Percentiles rank a stretch among this genome's conserved stretches.
phyloP scores from a whole-genome alignment of 768 basidiomycete species.

The Mycena vulgaris region DNA sequence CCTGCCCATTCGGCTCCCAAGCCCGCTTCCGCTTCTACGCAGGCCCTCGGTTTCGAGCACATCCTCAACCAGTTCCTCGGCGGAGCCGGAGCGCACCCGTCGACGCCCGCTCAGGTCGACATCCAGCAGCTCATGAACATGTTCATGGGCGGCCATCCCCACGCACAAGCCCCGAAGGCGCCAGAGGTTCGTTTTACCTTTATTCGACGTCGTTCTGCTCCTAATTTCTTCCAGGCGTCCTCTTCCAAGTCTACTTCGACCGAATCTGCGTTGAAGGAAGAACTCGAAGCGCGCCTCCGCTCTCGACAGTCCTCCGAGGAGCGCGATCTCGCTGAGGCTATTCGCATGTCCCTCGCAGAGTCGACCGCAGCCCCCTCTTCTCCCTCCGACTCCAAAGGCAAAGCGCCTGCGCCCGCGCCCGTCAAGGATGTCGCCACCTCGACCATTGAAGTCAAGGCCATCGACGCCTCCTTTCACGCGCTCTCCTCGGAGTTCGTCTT shows the following conservation, averaged over 20 bases:
- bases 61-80: constrained; percentile 22
- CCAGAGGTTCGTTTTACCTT: constrained; percentile 24
- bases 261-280: constrained; percentile 22
- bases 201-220: neutral
- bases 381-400: constrained; percentile 52
- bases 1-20: neutral
- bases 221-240: constrained; percentile 14
- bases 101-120: neutral
- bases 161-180: constrained; percentile 1
- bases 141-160: constrained; percentile 22
- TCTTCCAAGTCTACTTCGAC: constrained; percentile 9
- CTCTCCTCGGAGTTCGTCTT: constrained; percentile 58
- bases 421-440: constrained; percentile 52
- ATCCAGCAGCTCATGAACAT: constrained; percentile 33
- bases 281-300: constrained; percentile 26
- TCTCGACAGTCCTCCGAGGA: constrained; percentile 46
- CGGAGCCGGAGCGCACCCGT: neutral
- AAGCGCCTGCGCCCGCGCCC: constrained; percentile 43
- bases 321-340: constrained; percentile 58
- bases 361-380: constrained; percentile 25
- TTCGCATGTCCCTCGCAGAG: constrained; percentile 53
- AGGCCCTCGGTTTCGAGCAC: neutral
- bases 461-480: constrained; percentile 58
- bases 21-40: constrained; percentile 1
- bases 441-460: constrained; percentile 55